Percentiles rank a stretch among this genome's conserved stretches.
These are phyloP conservation scores for Orbilia javanica DNA, from an alignment of 2,329 filamentous ascomycete genomes.

Conservation along the genomic window DNA sequence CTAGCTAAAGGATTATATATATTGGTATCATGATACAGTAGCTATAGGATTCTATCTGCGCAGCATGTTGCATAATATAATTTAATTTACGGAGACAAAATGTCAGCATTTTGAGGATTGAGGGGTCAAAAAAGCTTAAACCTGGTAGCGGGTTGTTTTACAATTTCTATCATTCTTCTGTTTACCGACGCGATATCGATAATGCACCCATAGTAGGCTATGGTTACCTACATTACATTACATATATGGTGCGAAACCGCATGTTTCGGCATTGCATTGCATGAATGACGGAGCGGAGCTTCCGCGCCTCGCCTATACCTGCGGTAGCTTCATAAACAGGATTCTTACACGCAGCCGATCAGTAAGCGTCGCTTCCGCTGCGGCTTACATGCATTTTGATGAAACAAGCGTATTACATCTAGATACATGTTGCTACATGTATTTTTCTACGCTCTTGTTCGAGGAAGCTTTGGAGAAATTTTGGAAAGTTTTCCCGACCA, in stretches of 20 bases:
- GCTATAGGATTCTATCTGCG: conserved; percentile 3
- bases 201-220: conserved; percentile 42
- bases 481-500: no score
- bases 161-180: neutral
- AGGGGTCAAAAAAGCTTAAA: conserved; percentile 9
- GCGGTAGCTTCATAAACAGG: neutral
- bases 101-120: conserved; percentile 2
- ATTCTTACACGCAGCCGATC: conserved; percentile 28
- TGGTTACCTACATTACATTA: conserved; percentile 7
- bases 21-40: conserved; percentile 2
- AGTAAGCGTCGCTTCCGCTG: conserved; percentile 37
- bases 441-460: neutral
- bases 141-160: conserved; percentile 6
- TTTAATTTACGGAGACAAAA: conserved; percentile 1
- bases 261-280: conserved; percentile 52
- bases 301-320: conserved; percentile 33
- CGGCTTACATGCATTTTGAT: conserved; percentile 45
- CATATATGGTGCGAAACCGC: conserved; percentile 21
- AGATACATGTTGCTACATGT: neutral
- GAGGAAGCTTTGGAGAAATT: neutral
- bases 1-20: neutral
- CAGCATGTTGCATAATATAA: conserved; percentile 13
- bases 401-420: conserved; percentile 14
- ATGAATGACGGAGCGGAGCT: conserved; percentile 19
- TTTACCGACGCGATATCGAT: conserved; percentile 56